Percentiles rank a stretch among this genome's conserved stretches.
Conservation (phyloP, 352 stramenopile genomes). For the Halophytophthora polymorphica region DNA sequence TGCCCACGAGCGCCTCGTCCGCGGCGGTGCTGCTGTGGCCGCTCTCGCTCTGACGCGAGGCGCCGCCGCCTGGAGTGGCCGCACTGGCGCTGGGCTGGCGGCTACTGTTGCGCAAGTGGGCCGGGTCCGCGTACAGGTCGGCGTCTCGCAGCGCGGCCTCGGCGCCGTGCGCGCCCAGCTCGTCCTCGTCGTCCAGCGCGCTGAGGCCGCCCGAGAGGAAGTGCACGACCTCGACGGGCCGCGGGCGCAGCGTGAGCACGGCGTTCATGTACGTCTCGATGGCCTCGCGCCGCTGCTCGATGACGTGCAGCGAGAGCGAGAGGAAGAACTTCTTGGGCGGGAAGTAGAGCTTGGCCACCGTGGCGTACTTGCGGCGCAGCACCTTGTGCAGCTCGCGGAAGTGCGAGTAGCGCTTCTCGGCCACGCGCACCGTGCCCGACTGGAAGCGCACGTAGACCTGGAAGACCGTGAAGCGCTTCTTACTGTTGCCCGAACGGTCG, state of each 20-base stretch:
- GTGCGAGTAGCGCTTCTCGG: constrained; percentile 81
- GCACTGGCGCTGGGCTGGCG: background rate
- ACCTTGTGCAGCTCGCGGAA: constrained; percentile 84
- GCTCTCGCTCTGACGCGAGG: constrained; percentile 17
- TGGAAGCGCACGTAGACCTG: constrained; percentile 76
- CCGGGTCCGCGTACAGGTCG: constrained; percentile 22
- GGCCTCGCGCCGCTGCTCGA: constrained; percentile 77
- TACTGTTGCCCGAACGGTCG: constrained; percentile 18
- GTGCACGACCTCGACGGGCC: constrained; percentile 60
- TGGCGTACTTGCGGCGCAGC: constrained; percentile 74
- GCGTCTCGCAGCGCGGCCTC: constrained; percentile 29
- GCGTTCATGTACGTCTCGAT: constrained; percentile 86
- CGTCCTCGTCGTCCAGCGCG: constrained; percentile 52
- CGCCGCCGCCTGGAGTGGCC: too few relatives aligned
- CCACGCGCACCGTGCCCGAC: constrained; percentile 51
- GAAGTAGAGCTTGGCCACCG: constrained; percentile 80
- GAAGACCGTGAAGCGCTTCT: constrained; percentile 80
- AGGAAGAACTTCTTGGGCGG: constrained; percentile 87
- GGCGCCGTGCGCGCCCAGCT: constrained; percentile 41
- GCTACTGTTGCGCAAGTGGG: constrained; percentile 16
- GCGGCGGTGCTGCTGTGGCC: constrained; percentile 17
- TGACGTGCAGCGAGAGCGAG: constrained; percentile 83
- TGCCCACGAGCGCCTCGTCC: constrained; percentile 42
- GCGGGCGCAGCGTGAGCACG: constrained; percentile 63
- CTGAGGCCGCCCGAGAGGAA: constrained; percentile 54